Conservation (phyloP, 768 basidiomycete genomes). For the Strobilomyces dryophilus region DNA sequence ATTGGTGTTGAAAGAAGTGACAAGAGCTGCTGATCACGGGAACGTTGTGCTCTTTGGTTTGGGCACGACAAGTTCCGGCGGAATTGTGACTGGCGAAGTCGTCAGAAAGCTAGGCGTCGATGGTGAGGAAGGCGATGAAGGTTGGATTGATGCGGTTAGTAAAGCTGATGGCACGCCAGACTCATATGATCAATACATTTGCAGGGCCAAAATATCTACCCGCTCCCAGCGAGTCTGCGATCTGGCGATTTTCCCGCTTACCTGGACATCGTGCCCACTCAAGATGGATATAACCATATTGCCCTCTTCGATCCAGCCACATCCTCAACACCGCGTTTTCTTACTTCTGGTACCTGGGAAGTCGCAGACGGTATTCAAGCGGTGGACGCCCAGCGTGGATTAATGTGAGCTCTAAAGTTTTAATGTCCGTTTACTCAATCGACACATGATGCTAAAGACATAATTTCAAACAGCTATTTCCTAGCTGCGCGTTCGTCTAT, state of each 20-base stretch:
- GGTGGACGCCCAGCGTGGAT: constrained; percentile 60
- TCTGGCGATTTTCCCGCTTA: constrained; percentile 58
- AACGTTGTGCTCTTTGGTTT: constrained; percentile 76
- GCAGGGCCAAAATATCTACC: constrained; percentile 61
- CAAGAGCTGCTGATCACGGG: constrained; percentile 77
- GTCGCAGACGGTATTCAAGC: constrained; percentile 71
- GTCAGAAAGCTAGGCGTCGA: constrained; percentile 75
- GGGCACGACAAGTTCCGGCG: constrained; percentile 21
- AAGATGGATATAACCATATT: constrained; percentile 86
- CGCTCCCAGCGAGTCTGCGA: constrained; percentile 45
- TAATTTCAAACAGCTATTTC: constrained; percentile 65
- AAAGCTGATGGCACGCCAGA: constrained; percentile 2
- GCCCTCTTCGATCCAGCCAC: constrained; percentile 83
- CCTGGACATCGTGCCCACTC: constrained; percentile 82
- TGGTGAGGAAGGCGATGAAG: constrained; percentile 86
- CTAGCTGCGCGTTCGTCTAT: constrained; percentile 80
- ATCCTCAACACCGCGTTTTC: constrained; percentile 66
- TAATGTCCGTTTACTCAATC: constrained; percentile 28
- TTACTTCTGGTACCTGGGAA: constrained; percentile 90
- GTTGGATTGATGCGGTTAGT: constrained; percentile 90
- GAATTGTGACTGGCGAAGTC: constrained; percentile 43
- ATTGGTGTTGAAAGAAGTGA: constrained; percentile 83
- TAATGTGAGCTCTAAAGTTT: constrained; percentile 56
- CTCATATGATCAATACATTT: constrained; percentile 13
- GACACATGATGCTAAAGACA: constrained; percentile 20